Percentiles rank a stretch among this genome's conserved stretches.
These are phyloP conservation scores for Candida germanica DNA, from an alignment of 805 yeast genomes.

Conservation along the genomic window DNA sequence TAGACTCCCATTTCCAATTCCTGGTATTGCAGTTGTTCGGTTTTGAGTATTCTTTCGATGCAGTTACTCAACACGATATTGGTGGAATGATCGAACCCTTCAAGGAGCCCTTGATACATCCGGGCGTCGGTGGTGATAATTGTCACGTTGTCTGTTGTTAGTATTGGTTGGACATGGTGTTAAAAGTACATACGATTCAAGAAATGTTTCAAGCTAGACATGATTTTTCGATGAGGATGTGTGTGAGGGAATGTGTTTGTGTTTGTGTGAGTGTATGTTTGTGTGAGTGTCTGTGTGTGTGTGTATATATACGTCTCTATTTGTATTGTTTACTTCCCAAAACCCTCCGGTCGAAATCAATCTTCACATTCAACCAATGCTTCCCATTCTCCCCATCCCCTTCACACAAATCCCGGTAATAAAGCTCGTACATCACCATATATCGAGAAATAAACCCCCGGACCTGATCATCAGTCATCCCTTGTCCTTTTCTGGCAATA, in stretches of 20 bases:
- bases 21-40: constrained; percentile 34
- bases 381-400: constrained; percentile 1
- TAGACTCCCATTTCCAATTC: constrained; percentile 46
- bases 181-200: constrained; percentile 27
- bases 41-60: constrained; percentile 47
- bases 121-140: constrained; percentile 44
- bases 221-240: too few species aligned
- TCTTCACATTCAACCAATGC: background rate
- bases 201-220: constrained; percentile 33
- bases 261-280: too few species aligned
- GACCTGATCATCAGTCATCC: constrained; percentile 80
- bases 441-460: constrained; percentile 70
- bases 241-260: too few species aligned
- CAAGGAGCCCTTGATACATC: constrained; percentile 39
- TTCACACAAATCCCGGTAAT: constrained; percentile 46
- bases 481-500: constrained; percentile 52
- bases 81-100: constrained; percentile 64
- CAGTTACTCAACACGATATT: constrained; percentile 55
- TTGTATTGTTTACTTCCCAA: too few species aligned
- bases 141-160: constrained; percentile 34
- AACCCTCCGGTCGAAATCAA: constrained; percentile 4
- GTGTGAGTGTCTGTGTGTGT: too few species aligned
- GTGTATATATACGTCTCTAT: too few species aligned
- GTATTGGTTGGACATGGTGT: constrained; percentile 5
- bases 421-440: constrained; percentile 80